Base-by-base conservation (phyloP, 2,329 filamentous ascomycete species). In the Pyrenochaeta sp. region DNA sequence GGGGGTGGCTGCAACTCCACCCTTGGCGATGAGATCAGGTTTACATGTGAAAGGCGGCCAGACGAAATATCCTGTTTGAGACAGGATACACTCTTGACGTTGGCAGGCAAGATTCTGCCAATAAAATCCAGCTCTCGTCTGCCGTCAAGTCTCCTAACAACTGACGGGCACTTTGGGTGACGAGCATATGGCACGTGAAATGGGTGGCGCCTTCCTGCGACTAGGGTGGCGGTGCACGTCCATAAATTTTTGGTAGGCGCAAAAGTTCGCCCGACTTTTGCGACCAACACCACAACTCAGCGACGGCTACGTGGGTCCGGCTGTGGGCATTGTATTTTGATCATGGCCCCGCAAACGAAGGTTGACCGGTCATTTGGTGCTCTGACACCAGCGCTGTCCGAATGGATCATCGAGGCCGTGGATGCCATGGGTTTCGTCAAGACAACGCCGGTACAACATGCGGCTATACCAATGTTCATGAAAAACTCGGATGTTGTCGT, bases 371-470 rank as follows among this genome's bases (percentile, higher is more conserved):
- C 84, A 23, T 94, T 90, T 87, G 85, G 89, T 66, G 85, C 84
- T 12, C 79, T 92, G 48, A 89, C 85, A 1, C 89, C 90, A 14
- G 79, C 88, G 5, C 78, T 92, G 29, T 90, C 89, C 55, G 83
- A 89, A 85, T 98, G 93, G 92, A 87, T 95, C 51, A 81, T 95
- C 48, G 91, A 96, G 62, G 92, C 92, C 54, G 87, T 96, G 43
- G 83, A 87, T 44, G 86, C 88, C 60, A 94, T 95, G 88, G 91
- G 92, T 56, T 97, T 97, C 76, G 80, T 83, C 59, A 88, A 90
- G 73, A 93, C 95, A 83, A 97, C 93, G 3, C 94, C 94, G 1
- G 93, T 97, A n/a, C 94, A 98, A 78, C 91, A 93, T 39, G 94
- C 92, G 54, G 90, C 91, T 4, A 90, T 97, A 62, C 92, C 92